Conservation (phyloP, 2,329 filamentous ascomycete species). For the Nannizzia gypsea region DNA sequence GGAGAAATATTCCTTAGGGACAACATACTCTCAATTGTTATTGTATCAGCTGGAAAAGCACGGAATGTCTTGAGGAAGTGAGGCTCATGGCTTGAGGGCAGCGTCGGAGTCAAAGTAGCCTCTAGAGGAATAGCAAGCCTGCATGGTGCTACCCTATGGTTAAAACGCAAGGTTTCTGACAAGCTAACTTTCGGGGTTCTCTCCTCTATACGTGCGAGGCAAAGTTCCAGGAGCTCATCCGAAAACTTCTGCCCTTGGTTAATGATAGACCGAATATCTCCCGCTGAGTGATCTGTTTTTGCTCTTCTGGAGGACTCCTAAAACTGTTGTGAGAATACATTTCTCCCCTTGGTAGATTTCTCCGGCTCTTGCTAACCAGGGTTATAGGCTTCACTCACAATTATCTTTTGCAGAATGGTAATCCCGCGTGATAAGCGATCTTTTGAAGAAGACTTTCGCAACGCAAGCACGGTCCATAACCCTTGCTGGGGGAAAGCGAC, state of each 20-base stretch:
- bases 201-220: conserved; percentile 63
- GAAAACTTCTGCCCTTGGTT: conserved; percentile 70
- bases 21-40: conserved; percentile 57
- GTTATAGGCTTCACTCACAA: conserved; percentile 18
- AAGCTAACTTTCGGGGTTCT: conserved; percentile 61
- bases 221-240: conserved; percentile 67
- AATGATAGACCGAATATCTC: conserved; percentile 60
- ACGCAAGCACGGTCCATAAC: conserved; percentile 78
- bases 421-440: conserved; percentile 51
- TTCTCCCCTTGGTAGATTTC: conserved; percentile 11
- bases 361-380: too few species aligned
- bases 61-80: conserved; percentile 56
- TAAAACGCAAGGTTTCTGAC: conserved; percentile 67
- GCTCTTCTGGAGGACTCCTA: conserved; percentile 42
- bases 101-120: conserved; percentile 64
- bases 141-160: conserved; percentile 68
- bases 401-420: conserved; percentile 32
- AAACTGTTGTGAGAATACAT: background rate
- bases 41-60: conserved; percentile 74
- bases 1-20: background rate
- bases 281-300: conserved; percentile 29
- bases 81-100: conserved; percentile 61
- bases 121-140: conserved; percentile 83
- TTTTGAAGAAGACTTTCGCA: conserved; percentile 66
- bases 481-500: conserved; percentile 79